Base-by-base conservation (phyloP, 306 rosid genomes). In the Trifolium pratense region DNA sequence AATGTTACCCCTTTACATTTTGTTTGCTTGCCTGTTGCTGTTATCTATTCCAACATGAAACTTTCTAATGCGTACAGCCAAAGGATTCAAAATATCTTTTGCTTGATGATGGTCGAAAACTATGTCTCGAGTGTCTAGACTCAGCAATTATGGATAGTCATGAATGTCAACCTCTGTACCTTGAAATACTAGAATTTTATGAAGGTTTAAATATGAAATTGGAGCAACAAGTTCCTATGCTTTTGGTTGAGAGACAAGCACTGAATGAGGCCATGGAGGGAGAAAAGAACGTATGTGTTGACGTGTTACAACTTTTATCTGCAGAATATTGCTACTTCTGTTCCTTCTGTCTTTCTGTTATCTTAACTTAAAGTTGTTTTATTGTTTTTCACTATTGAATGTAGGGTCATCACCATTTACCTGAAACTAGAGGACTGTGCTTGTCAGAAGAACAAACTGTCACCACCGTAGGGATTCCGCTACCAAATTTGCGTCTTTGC, bases 221-320 rank as follows among this genome's bases (percentile, higher is more conserved):
- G 60, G 96, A 87, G 78, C 99, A 95, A 86, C 97, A 90, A 85
- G 36, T 95, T 73, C 99, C 99, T 23, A 91, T 95, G 97, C 97
- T 95, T 85, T 86, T 95, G 90, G 97, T 95, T 12, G 99, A 95
- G 86, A 91, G 97, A 74, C 97, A 91, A 81, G 99, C 99, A 45
- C 86, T 95, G 68, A 95, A 95, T 42, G 97, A 95, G 86, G 99
- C 99, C 79, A 91, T 95, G 93, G 99, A 87, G 78, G 99, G 97
- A 77, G 97, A 95, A 80, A 95, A 91, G 74, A 88, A 84, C 70
- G 99, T 80, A 83, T 77, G 71, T 58, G 70, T 51, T 29, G 16
- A 7, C 46, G 34, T 42, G 48, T 42, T 42, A 42, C 6, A 70
- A 23, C 56, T 23, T 69, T 56, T 15, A 18, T 55, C 11, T 75